These are phyloP conservation scores for Penicillium coprophilum DNA, from an alignment of 495 filamentous ascomycete genomes.

Conservation along the genomic window DNA sequence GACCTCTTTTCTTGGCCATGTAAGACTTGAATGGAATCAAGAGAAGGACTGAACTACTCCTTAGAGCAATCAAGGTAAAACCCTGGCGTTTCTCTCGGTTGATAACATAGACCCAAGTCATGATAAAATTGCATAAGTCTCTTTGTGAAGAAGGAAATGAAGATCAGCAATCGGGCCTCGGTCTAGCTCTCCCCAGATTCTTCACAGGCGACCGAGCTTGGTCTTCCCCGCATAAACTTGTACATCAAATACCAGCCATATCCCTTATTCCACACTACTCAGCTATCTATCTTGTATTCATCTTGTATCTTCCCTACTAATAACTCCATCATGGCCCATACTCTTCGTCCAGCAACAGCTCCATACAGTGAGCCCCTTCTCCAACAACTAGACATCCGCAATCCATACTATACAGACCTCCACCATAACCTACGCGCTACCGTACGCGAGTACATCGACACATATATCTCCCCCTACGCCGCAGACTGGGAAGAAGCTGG, in stretches of 20 bases:
- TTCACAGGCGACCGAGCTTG: conserved; percentile 15
- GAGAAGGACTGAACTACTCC: too few relatives aligned
- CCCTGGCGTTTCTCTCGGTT: too few relatives aligned
- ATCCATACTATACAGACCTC: conserved; percentile 49
- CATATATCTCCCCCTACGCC: conserved; percentile 42
- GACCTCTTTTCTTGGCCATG: too few relatives aligned
- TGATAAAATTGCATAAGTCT: conserved; percentile 10
- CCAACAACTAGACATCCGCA: conserved; percentile 39
- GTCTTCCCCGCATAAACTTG: conserved; percentile 9
- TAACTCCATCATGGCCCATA: conserved; percentile 23
- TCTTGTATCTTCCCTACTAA: too few relatives aligned
- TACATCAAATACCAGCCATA: background rate
- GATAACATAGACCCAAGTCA: conserved; percentile 1
- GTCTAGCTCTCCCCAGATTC: conserved; percentile 10
- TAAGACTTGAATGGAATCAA: too few relatives aligned
- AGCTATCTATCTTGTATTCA: too few relatives aligned
- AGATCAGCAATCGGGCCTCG: conserved; percentile 11
- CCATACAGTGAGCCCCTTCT: conserved; percentile 45
- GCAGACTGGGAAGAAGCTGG: conserved; percentile 52
- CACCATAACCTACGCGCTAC: conserved; percentile 47
- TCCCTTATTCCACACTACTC: background rate
- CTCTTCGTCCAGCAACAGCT: conserved; percentile 31
- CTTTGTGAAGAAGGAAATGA: background rate
- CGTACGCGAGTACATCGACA: conserved; percentile 48
- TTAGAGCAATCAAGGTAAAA: too few relatives aligned